These are phyloP conservation scores for Rhodosporidiobolus odoratus DNA, from an alignment of 768 basidiomycete genomes.

Conservation along the genomic window DNA sequence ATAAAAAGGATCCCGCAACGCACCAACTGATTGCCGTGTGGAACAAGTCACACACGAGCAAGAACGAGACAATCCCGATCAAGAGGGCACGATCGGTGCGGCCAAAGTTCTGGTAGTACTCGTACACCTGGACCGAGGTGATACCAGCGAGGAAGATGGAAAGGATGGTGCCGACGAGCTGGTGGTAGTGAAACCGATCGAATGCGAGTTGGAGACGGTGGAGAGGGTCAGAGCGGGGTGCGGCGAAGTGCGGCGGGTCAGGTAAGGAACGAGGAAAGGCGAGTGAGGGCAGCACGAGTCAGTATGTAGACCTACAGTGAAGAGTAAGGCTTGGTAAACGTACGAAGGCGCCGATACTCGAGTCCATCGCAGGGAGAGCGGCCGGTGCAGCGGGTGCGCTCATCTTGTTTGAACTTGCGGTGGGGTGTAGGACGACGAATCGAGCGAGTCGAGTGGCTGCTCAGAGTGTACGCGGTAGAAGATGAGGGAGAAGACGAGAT, in stretches of 20 bases:
- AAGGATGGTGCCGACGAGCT: constrained; percentile 19
- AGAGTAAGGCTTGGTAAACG: neutral
- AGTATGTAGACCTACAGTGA: neutral
- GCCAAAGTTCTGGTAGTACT: constrained; percentile 1
- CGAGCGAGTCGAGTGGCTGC: neutral
- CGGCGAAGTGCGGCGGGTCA: neutral
- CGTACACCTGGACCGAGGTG: constrained; percentile 1
- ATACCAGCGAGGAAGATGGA: constrained; percentile 21
- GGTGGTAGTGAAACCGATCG: no score
- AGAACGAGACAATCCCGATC: neutral
- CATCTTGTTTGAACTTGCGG: neutral
- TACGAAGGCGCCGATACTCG: constrained; percentile 2
- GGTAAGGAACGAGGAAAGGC: neutral
- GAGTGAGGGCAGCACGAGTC: neutral
- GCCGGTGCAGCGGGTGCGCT: neutral
- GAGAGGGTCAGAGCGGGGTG: no score
- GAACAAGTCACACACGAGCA: constrained; percentile 6
- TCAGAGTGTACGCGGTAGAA: no score
- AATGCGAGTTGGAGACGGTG: no score
- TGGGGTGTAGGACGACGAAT: neutral
- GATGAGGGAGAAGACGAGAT: no score
- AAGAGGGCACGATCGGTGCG: neutral
- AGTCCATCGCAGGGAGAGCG: neutral
- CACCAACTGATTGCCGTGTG: constrained; percentile 17
- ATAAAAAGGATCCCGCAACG: no score